These are phyloP conservation scores for Gnomoniopsis smithogilvyi DNA, from an alignment of 2,329 filamentous ascomycete genomes.

Conservation along the genomic window DNA sequence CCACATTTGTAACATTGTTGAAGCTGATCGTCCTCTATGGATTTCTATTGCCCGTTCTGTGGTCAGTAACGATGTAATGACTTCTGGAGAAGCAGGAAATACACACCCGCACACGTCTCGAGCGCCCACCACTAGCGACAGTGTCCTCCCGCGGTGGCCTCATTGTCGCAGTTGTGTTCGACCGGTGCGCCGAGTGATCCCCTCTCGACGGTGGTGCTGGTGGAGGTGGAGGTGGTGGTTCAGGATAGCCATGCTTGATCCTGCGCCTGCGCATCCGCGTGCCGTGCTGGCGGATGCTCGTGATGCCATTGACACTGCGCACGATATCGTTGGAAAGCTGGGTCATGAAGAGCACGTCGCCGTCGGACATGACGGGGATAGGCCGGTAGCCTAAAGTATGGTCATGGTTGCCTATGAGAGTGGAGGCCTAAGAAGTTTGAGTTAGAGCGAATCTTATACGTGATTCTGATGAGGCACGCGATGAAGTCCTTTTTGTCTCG, in stretches of 20 bases:
- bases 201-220: neutral
- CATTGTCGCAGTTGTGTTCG: neutral
- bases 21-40: neutral
- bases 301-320: slow-evolving; percentile 17
- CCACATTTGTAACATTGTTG: slow-evolving; percentile 15
- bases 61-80: neutral
- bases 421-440: slow-evolving; percentile 1
- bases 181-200: neutral
- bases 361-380: slow-evolving; percentile 18
- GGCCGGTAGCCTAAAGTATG: slow-evolving; percentile 7
- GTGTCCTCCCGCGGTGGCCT: neutral
- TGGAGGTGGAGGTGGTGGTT: neutral
- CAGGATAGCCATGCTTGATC: neutral
- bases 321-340: slow-evolving; percentile 19
- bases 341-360: slow-evolving; percentile 20
- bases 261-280: slow-evolving; percentile 13
- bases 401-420: slow-evolving; percentile 15
- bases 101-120: neutral
- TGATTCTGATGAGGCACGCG: neutral
- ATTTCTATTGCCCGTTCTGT: neutral
- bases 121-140: neutral
- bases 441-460: neutral
- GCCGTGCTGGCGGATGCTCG: slow-evolving; percentile 16
- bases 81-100: neutral
- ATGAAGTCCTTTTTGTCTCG: neutral